Base-by-base conservation (phyloP, 2,329 filamentous ascomycete species). In the Pseudogymnoascus sp. region DNA sequence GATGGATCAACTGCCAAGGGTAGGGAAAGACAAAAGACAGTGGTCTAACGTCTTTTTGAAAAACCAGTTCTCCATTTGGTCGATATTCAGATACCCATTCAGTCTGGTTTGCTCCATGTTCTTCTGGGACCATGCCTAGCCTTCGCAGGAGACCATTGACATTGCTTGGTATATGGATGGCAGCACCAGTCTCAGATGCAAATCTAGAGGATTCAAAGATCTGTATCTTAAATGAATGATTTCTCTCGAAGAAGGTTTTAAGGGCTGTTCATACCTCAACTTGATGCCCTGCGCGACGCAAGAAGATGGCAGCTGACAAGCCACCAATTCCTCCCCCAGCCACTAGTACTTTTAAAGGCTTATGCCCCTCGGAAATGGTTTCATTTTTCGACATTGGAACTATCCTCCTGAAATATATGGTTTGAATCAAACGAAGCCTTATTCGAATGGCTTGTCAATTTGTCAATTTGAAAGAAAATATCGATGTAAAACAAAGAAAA, bases 141-240 rank as follows among this genome's bases (percentile, higher is more conserved):
- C 76, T 72, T 10, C 72, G 71, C 3, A 88, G 73, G 2, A 87
- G 71, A 0, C 82, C 81, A 69, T 86, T 85, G 2, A 78, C 74
- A 66, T 88, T 88, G 0, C 85, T 83, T 0, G 82, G 79, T 3
- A 87, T 69, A 67, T 87, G 83, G n/a, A 87, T 78, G 0, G 84
- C 84, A 2, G 85, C 84, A 0, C 84, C 85, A 1, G 77, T 72
- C 70, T 87, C 84, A 59, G 75, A 79, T 15, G 79, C 78, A 36
- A 86, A 79, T 1, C 74, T 74, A 0, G 82, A 85, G 67, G 83
- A 79, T 65, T 87, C 83, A 59, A 78, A 81, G 0, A 85, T 64
- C 79, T 82, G 60, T 27, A 27, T n/a, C 27, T 2, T 27, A 13
- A 5, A 27, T 45, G 7, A 45, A 27, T 45, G 12, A 45, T 12